Evolutionary conservation across 2,329 filamentous ascomycete genomes (phyloP).

Genomic region (Whalleya microplaca): DNA sequence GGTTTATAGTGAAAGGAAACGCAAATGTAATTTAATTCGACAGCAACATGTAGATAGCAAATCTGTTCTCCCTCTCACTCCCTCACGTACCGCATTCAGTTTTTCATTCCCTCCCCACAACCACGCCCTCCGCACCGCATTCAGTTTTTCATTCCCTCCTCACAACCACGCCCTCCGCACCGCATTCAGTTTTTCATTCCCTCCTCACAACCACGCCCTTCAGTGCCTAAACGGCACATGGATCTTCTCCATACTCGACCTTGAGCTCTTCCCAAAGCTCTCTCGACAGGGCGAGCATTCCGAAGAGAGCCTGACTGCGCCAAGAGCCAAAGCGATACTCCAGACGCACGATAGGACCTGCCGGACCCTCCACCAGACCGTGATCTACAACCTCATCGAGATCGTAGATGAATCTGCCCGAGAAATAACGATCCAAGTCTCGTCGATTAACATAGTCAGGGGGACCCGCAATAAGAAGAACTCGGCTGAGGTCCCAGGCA

Average conservation of each 20-base stretch:
- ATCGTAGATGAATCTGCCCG: slow-evolving; percentile 12
- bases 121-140: too few relatives aligned
- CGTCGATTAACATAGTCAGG: slow-evolving; percentile 5
- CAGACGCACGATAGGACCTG: slow-evolving; percentile 4
- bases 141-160: too few relatives aligned
- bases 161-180: too few relatives aligned
- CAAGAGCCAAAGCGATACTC: slow-evolving; percentile 23
- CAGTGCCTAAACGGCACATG: too few relatives aligned
- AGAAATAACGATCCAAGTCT: slow-evolving; percentile 8
- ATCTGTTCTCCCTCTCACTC: too few relatives aligned
- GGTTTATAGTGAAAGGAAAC: too few relatives aligned
- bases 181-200: too few relatives aligned
- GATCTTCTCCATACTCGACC: slow-evolving; percentile 11
- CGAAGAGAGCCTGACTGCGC: slow-evolving; percentile 13
- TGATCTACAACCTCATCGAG: slow-evolving; percentile 14
- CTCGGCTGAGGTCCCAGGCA: slow-evolving; percentile 7
- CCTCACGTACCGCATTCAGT: too few relatives aligned
- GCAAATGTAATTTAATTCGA: too few relatives aligned
- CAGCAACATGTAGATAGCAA: too few relatives aligned
- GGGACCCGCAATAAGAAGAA: slow-evolving; percentile 14
- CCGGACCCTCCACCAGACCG: slow-evolving; percentile 1
- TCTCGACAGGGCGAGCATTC: neutral
- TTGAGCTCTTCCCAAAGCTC: slow-evolving; percentile 10
- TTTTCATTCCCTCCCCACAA: too few relatives aligned
- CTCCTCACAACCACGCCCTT: too few relatives aligned